These are phyloP conservation scores for Colletotrichum spaethianum DNA, from an alignment of 2,329 filamentous ascomycete species.

Conservation along the genomic window DNA sequence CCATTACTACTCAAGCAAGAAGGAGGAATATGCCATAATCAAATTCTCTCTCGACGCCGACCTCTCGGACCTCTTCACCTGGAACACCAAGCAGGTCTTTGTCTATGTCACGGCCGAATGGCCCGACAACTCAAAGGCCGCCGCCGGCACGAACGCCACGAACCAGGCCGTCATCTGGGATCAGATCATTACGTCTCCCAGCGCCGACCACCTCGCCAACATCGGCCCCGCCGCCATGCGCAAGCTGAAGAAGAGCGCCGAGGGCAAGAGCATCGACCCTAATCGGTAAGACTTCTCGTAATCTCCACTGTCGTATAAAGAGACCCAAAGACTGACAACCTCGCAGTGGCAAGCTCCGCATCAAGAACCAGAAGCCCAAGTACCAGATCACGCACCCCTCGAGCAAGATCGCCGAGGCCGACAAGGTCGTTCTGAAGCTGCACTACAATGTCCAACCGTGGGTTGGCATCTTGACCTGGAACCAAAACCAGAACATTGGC, in stretches of 20 bases:
- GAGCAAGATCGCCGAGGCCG: conserved; percentile 80
- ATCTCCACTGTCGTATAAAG: conserved; percentile 20
- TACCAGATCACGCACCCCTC: conserved; percentile 96
- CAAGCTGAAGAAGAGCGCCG: conserved; percentile 72
- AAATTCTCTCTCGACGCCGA: conserved; percentile 95
- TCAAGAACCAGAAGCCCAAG: conserved; percentile 91
- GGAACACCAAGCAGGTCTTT: conserved; percentile 99
- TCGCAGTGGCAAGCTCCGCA: conserved; percentile 77
- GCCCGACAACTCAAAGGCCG: conserved; percentile 56
- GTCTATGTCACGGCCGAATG: conserved; percentile 92
- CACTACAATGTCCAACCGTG: conserved; percentile 99
- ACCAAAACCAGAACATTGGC: conserved; percentile 68
- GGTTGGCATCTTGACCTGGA: conserved; percentile 92
- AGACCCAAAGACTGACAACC: conserved; percentile 35
- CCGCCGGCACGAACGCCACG: conserved; percentile 54
- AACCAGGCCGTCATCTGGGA: conserved; percentile 96
- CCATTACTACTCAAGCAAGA: conserved; percentile 94
- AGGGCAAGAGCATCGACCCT: conserved; percentile 73
- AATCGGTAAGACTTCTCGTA: conserved; percentile 59
- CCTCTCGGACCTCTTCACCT: conserved; percentile 92
- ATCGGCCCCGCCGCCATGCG: conserved; percentile 72
- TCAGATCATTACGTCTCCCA: conserved; percentile 85
- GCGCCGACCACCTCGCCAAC: conserved; percentile 74
- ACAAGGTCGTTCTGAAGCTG: conserved; percentile 83
- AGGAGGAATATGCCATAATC: conserved; percentile 96